Conservation (phyloP, 1,284 basidiomycete species). For the Pascua guehoae region DNA sequence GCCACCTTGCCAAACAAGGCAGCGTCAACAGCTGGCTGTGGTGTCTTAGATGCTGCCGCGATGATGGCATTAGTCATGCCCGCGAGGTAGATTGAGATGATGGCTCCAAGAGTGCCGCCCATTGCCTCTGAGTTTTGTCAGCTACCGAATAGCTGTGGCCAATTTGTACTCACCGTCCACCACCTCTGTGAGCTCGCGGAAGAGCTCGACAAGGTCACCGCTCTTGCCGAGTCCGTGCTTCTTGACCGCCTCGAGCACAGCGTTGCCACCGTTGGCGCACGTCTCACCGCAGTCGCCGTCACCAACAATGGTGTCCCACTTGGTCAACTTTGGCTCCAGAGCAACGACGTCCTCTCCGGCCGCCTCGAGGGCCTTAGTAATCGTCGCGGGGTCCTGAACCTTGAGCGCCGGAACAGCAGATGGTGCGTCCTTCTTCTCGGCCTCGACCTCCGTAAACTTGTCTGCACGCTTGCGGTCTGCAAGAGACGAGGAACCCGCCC, state of each 20-base stretch:
- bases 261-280: constrained; percentile 41
- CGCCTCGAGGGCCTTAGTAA: constrained; percentile 27
- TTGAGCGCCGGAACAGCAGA: constrained; percentile 9
- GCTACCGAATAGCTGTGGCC: no score
- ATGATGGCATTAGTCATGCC: constrained; percentile 40
- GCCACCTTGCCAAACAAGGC: constrained; percentile 16
- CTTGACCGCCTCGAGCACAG: constrained; percentile 30
- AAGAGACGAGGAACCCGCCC: constrained; percentile 5
- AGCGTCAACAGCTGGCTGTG: constrained; percentile 4
- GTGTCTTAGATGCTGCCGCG: constrained; percentile 14
- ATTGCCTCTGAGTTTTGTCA: constrained; percentile 23
- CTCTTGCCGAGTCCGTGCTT: constrained; percentile 30
- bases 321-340: constrained; percentile 51
- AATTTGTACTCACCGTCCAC: constrained; percentile 24
- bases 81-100: constrained; percentile 47
- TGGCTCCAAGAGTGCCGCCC: constrained; percentile 46
- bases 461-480: constrained; percentile 30
- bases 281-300: constrained; percentile 50
- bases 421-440: constrained; percentile 26
- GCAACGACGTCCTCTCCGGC: constrained; percentile 39
- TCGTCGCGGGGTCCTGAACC: constrained; percentile 31
- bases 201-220: constrained; percentile 41
- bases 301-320: constrained; percentile 50
- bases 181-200: constrained; percentile 43
- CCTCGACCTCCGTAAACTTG: constrained; percentile 32